Evolutionary conservation across 164 flowering plant genomes (phyloP), one percentile per base, ranked within the genome.

Genomic region (Liriodendron chinense): DNA sequence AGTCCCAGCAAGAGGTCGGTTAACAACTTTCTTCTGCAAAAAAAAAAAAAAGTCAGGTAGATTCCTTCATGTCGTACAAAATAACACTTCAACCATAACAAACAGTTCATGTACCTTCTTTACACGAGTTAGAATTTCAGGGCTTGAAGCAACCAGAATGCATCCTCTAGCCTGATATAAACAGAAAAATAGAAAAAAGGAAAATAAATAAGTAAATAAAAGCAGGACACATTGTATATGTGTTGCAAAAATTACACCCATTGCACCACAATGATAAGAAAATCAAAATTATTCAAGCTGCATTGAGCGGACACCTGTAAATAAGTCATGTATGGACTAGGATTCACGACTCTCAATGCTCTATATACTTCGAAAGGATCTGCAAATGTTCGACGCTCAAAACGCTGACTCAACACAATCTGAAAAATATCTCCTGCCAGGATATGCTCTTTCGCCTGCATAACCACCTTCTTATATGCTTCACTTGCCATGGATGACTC

Each of bases 321-420:
- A 78, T 94, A 93, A 53, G 91, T 77, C 98, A 96, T 94, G 69
- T 91, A 94, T 59, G 99, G 97, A 79, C 98, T 94, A 67, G 99
- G 99, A 77, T 96, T 96, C 59, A 94, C 98, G 72, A 96, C 84
- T 81, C 99, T 89, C 71, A 96, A 79, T 65, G 98, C 95, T 82
- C 99, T 87, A 76, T 96, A 96, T 10, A 96, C 85, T 84, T 94
- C 99, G 86, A 92, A 96, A 47, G 98, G 99, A 69, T 96, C 97
- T 13, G 94, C 98, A 89, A 89, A 92, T 53, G 98, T 94, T 49
- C 92, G 81, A 7, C 95, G 87, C 80, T 94, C 97, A 85, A 96
- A 96, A 43, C 97, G 97, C 76, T 96, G 99, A 78, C 97, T 91
- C 79, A 94, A 80, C 34, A 94, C 98, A 75, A 94, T 89, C 82